Base-by-base conservation (phyloP, 2,329 filamentous ascomycete genomes). In the Apiospora koreana region DNA sequence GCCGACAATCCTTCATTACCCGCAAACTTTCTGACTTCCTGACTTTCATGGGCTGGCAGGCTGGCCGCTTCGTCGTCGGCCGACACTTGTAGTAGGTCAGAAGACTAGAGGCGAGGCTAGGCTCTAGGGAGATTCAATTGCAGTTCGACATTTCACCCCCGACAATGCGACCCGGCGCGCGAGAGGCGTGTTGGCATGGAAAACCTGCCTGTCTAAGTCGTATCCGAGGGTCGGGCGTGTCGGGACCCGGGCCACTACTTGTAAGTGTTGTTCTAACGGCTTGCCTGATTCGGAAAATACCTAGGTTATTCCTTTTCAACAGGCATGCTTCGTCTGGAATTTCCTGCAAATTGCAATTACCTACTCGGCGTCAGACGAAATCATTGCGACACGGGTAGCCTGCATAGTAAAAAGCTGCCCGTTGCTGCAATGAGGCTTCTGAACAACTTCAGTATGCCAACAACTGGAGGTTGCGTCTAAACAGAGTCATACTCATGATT, bases 121-220 rank as follows among this genome's bases (percentile, higher is more conserved):
- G 41, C 41, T 43, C 41, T 43, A 62, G 21, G 54, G 31, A 38
- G 54, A 62, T 38, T 38, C 21, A 38, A 38, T 62, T 3, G 54
- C 31, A 62, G 31, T 18, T 62, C 54, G 54, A 62, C 54, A 62
- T 62, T 62, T 38, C 54, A 14, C 54, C 38, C 18, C 54, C 54
- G 54, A 38, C 54, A 62, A 62, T 62, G 54, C 54, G 54, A 38
- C 28, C 54, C 54, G 54, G 54, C 54, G 54, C 54, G 54, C 54
- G 35, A 43, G 54, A 62, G 54, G 54, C 54, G 18, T 31, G 31
- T 31, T 38, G 54, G 28, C 54, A 38, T 38, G 54, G 21, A 35
- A 3, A 8, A 8, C 35, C 35, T 35, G 35, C 10, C 54, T 38
- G 54, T 16, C 31, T 62, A 62, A 38, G 31, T 38, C 31, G 54